Evolutionary conservation across 2,329 filamentous ascomycete genomes (phyloP).

Genomic region (Ophiocordyceps australis): DNA sequence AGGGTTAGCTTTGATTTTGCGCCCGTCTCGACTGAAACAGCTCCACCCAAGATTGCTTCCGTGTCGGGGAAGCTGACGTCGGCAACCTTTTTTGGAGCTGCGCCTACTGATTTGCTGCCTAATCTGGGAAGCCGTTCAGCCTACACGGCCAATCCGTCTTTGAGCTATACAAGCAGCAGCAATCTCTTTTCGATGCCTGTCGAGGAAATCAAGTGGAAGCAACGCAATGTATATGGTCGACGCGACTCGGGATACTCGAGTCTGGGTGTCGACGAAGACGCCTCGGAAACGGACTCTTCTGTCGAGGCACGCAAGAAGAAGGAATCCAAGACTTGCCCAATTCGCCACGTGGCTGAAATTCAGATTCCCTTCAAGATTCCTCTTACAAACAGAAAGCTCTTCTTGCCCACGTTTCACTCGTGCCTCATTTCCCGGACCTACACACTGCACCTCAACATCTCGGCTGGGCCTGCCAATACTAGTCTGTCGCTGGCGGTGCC

Average conservation of each 20-base stretch:
- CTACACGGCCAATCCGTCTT: slow-evolving; percentile 20
- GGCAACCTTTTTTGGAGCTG: slow-evolving; percentile 31
- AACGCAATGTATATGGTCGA: slow-evolving; percentile 13
- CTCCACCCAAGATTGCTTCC: slow-evolving; percentile 27
- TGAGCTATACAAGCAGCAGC: slow-evolving; percentile 26
- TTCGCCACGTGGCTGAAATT: slow-evolving; percentile 22
- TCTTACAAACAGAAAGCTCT: slow-evolving; percentile 25
- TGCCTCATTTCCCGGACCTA: slow-evolving; percentile 39
- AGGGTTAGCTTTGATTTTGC: slow-evolving; percentile 28
- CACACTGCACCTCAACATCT: slow-evolving; percentile 26
- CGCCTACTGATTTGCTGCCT: slow-evolving; percentile 25
- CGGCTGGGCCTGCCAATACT: slow-evolving; percentile 21
- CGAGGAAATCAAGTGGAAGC: slow-evolving; percentile 22
- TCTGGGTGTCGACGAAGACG: slow-evolving; percentile 16
- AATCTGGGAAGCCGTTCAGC: slow-evolving; percentile 27
- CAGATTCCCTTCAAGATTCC: slow-evolving; percentile 30
- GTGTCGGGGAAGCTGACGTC: slow-evolving; percentile 31
- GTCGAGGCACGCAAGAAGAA: slow-evolving; percentile 7
- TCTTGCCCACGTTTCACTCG: slow-evolving; percentile 38
- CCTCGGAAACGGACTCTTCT: slow-evolving; percentile 15
- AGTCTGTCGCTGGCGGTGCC: slow-evolving; percentile 26
- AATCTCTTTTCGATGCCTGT: slow-evolving; percentile 18
- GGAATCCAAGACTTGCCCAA: slow-evolving; percentile 11
- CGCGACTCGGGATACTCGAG: slow-evolving; percentile 36
- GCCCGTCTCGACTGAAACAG: slow-evolving; percentile 20